Evolutionary conservation across 176 grass and related monocot genomes (phyloP).

Genomic region (Musa acuminata): DNA sequence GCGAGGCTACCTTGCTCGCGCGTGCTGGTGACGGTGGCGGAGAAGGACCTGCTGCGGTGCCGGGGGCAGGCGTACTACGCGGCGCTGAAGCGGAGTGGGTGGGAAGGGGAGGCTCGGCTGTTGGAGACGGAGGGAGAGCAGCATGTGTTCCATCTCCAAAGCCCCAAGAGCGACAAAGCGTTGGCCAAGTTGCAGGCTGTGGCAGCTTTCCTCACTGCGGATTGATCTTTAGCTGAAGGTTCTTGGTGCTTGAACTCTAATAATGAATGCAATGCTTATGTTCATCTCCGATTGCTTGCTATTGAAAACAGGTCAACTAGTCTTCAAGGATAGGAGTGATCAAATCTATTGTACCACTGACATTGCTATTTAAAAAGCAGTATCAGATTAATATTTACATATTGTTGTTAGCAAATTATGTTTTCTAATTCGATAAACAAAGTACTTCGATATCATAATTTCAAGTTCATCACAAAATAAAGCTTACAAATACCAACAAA

Average conservation of each 20-base stretch:
- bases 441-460: no score
- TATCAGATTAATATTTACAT: no score
- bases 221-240: not conserved
- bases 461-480: no score
- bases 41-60: conserved; percentile 53
- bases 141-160: conserved; percentile 51
- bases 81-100: conserved; percentile 45
- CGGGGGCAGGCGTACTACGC: conserved; percentile 52
- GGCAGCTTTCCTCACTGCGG: conserved; percentile 32
- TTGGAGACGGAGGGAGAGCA: conserved; percentile 44
- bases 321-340: no score
- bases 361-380: no score
- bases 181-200: conserved; percentile 47
- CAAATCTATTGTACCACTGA: no score
- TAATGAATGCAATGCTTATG: no score
- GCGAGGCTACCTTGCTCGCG: conserved; percentile 32
- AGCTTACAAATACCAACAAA: no score
- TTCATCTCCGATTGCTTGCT: not conserved
- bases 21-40: conserved; percentile 65
- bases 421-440: no score
- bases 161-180: conserved; percentile 39
- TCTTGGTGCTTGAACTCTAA: no score
- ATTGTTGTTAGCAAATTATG: no score
- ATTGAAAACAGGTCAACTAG: not conserved
- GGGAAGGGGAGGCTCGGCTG: conserved; percentile 46